Conservation (phyloP, 371 early-diverging fungal genomes). For the Nematocida sp. region DNA sequence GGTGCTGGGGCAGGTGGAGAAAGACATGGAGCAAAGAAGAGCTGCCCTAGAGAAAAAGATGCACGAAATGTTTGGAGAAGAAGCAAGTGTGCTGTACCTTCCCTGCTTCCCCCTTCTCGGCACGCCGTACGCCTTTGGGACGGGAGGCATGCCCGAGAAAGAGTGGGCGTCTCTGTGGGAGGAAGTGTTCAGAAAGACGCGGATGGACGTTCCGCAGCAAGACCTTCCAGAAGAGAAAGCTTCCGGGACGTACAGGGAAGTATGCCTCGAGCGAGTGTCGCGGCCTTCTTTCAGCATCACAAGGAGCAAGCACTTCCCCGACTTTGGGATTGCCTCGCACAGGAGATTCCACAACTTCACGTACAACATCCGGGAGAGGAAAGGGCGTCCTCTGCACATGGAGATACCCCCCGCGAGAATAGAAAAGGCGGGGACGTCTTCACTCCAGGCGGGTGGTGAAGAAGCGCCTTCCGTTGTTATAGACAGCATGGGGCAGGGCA, state of each 20-base stretch:
- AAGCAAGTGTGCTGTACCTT: constrained; percentile 24
- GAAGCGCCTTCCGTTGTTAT: constrained; percentile 77
- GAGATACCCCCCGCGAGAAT: constrained; percentile 25
- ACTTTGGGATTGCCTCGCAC: constrained; percentile 57
- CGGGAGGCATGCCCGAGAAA: neutral
- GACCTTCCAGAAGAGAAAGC: neutral
- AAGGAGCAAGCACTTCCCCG: constrained; percentile 52
- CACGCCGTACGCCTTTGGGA: constrained; percentile 28
- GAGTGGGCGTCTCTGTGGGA: neutral
- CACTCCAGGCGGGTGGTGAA: too few relatives aligned
- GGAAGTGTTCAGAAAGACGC: neutral
- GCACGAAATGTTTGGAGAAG: neutral
- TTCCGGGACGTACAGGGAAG: neutral
- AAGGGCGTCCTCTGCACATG: constrained; percentile 36
- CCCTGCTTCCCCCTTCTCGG: constrained; percentile 36
- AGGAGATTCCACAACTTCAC: constrained; percentile 55
- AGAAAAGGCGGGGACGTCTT: neutral
- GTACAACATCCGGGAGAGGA: constrained; percentile 57
- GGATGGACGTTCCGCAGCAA: neutral
- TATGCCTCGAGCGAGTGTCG: constrained; percentile 1
- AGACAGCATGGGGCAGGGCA: constrained; percentile 97
- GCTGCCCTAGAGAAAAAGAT: neutral
- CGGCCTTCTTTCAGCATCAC: constrained; percentile 47
- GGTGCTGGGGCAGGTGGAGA: constrained; percentile 29
- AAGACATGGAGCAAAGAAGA: constrained; percentile 38